Percentiles rank a stretch among this genome's conserved stretches.
These are phyloP conservation scores for Plasmodium sp. DNA, from an alignment of 169 alveolate genomes.

Conservation along the genomic window DNA sequence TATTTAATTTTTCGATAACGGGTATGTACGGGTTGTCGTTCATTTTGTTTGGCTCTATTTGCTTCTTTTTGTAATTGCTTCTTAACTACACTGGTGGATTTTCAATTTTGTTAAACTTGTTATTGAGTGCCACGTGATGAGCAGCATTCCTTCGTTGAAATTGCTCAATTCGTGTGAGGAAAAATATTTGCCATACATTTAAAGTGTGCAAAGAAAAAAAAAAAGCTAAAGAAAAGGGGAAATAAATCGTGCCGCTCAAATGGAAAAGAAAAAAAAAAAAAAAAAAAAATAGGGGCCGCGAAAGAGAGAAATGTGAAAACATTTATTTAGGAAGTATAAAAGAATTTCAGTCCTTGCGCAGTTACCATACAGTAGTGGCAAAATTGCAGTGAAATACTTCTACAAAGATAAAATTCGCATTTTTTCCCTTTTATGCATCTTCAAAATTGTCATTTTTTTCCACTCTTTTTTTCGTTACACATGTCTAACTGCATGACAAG, in stretches of 20 bases:
- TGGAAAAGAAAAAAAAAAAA: slow-evolving; percentile 29
- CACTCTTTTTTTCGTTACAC: neutral
- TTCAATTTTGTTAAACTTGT: neutral
- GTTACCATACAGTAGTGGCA: neutral
- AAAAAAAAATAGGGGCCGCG: neutral
- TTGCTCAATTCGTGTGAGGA: neutral
- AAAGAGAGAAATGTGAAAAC: slow-evolving; percentile 6
- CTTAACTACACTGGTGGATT: neutral
- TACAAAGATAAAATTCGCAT: neutral
- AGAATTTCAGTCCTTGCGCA: neutral
- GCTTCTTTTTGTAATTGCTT: neutral
- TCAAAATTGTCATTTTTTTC: neutral
- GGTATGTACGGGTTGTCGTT: slow-evolving; percentile 71
- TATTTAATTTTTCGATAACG: slow-evolving; percentile 53
- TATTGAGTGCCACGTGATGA: neutral
- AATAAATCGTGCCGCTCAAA: neutral
- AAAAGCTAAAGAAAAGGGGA: neutral
- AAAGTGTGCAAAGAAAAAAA: slow-evolving; percentile 7
- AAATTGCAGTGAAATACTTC: neutral
- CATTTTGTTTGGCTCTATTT: slow-evolving; percentile 31
- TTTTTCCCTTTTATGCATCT: neutral
- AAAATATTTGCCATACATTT: neutral
- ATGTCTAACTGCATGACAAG: neutral
- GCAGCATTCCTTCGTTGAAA: neutral
- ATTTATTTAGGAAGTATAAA: neutral